Conservation (phyloP, 1,284 basidiomycete genomes). For the Heterobasidion annosum region DNA sequence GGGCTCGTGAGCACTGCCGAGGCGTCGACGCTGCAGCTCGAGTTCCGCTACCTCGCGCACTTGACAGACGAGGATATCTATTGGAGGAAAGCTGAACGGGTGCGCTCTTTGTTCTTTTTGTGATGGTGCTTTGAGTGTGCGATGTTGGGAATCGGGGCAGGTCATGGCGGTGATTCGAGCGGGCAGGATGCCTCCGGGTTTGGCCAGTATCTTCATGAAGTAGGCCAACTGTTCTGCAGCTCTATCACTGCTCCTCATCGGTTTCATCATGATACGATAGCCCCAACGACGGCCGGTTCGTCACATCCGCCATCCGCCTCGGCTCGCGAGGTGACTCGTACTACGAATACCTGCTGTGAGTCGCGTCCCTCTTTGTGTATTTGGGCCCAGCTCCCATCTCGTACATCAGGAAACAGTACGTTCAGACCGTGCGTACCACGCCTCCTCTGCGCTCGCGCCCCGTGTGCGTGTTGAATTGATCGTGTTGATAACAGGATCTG, state of each 20-base stretch:
- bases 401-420: slow-evolving; percentile 59
- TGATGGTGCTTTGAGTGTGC: neutral
- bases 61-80: slow-evolving; percentile 72
- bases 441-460: neutral
- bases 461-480: no score
- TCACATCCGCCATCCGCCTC: slow-evolving; percentile 73
- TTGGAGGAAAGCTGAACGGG: slow-evolving; percentile 78
- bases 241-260: neutral
- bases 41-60: slow-evolving; percentile 83
- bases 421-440: slow-evolving; percentile 55
- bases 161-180: slow-evolving; percentile 66
- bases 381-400: neutral
- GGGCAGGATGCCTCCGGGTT: slow-evolving; percentile 57
- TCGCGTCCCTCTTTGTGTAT: slow-evolving; percentile 6
- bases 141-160: slow-evolving; percentile 23
- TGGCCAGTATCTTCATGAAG: slow-evolving; percentile 84
- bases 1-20: slow-evolving; percentile 79
- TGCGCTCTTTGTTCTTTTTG: slow-evolving; percentile 20
- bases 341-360: slow-evolving; percentile 87
- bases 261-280: slow-evolving; percentile 23
- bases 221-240: slow-evolving; percentile 22
- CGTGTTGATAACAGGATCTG: slow-evolving; percentile 38
- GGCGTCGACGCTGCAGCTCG: slow-evolving; percentile 78
- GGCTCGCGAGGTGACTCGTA: slow-evolving; percentile 93
- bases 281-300: slow-evolving; percentile 59